Base-by-base conservation (phyloP, 371 early-diverging fungal genomes). In the Saksenaea vasiformis region DNA sequence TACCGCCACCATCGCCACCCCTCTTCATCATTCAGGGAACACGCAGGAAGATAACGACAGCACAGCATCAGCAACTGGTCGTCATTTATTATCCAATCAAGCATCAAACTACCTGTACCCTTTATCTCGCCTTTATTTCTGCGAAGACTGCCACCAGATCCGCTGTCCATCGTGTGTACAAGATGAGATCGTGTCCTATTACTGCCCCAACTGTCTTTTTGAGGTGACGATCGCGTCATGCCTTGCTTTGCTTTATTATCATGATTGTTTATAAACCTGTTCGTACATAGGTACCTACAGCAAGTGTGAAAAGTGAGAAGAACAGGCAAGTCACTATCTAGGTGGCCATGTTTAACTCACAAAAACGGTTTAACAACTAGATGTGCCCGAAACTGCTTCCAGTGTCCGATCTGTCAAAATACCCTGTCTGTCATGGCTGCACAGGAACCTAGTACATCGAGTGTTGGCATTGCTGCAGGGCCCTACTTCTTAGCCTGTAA, bases 171-270 rank as follows among this genome's bases (percentile, higher is more conserved):
- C 82, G 14, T 97, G 97, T 69, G 84, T 92, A 1, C 83, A 89
- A 65, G 92, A 92, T 61, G 95, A 95, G 67, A 89, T 94, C 7
- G 89, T 91, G 5, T 92, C 90, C 51, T 95, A 93, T 76, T 96
- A 91, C 70, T 97, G 98, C 71, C 95, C 98, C 8, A 95, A 93
- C 70, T 97, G 97, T 66, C 84, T 96, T 58, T 97, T 97, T 72
- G 97, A 97, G 73, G 95, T 73, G 58, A 24, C 15, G 34, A 39
- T 22, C 31, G 31, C 31, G 31, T 31, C 31, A 31, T 31, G 31
- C 31, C 31, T 31, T 31, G 31, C 7, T 31, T 31, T 31, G 2
- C 4, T 31, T 31, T 31, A 31, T 31, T n/a, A n/a, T n/a, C n/a
- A n/a, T n/a, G 31, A 15, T 39, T 44, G 24, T 36, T 14, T 15